Evolutionary conservation across 2,329 filamentous ascomycete genomes (phyloP), one percentile per base, ranked within the genome.

Genomic region (Sarocladium oryzae): DNA sequence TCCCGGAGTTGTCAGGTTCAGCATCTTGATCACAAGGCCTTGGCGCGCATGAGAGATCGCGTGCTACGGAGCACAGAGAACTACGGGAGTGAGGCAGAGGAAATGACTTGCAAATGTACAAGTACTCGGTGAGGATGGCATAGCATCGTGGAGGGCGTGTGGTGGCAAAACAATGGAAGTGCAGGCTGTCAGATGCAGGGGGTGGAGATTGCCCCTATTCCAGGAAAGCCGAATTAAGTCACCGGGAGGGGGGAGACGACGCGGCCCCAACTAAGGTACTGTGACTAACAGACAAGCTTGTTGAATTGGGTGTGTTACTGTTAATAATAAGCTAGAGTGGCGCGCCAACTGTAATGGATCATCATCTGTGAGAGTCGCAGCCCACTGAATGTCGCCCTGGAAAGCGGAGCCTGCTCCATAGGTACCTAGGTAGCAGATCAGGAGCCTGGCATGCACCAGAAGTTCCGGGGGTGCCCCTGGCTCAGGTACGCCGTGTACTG

Each of bases 181-280:
- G 30, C 30, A 15, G 15, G 8, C 30, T 32, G 35, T 16, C 35
- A 23, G 50, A 52, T 46, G 50, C 30, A 48, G 37, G 40, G 37
- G 40, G 20, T 52, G 51, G 51, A 52, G 51, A 52, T 52, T 52
- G 51, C 51, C 51, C 49, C 49, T 53, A 41, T 53, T 45, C 49
- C 9, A 18, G 40, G 40, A 15, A 40, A 8, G 15, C 16, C 37
- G n/a, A 23, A 40, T 40, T 23, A 3, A 23, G 37, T 40, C 28
- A 13, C 28, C 13, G 28, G 28, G 13, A n/a, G n/a, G 28, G 28
- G 33, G 24, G 43, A 30, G 43, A n/a, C 43, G 20, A 23, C 21
- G 18, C 20, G 43, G 13, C 28, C 43, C 16, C 10, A 33, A 9
- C 33, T 23, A n/a, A n/a, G n/a, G n/a, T n/a, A n/a, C n/a, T 16